phyloP scores from a whole-genome alignment of 2,329 filamentous ascomycete species.

The Kalmusia sp. region DNA sequence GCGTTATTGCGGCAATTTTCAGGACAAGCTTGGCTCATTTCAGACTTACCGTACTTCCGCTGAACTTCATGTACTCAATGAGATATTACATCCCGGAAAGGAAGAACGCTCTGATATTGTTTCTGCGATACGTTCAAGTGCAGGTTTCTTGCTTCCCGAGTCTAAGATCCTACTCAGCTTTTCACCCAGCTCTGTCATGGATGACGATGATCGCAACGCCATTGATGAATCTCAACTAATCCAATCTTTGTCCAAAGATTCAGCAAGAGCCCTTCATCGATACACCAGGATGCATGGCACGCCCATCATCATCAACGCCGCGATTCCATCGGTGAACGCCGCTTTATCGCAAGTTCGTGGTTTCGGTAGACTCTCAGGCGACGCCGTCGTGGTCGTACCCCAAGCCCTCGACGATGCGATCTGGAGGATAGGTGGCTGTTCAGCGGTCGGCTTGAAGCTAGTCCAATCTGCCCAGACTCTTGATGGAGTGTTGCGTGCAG shows the following conservation, averaged over 20 bases:
- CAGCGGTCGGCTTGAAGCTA: slow-evolving; percentile 82
- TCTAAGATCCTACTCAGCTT: slow-evolving; percentile 82
- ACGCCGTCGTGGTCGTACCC: slow-evolving; percentile 80
- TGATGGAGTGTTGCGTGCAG: slow-evolving; percentile 75
- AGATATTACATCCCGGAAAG: slow-evolving; percentile 86
- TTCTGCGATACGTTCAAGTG: slow-evolving; percentile 84
- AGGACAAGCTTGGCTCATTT: slow-evolving; percentile 93
- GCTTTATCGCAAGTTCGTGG: slow-evolving; percentile 83
- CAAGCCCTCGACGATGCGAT: slow-evolving; percentile 89
- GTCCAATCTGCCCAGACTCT: slow-evolving; percentile 77
- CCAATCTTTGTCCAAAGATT: slow-evolving; percentile 75
- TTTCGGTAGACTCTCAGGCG: slow-evolving; percentile 80
- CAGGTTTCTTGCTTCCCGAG: slow-evolving; percentile 81
- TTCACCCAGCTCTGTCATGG: slow-evolving; percentile 79
- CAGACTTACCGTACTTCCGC: slow-evolving; percentile 96
- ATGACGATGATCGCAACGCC: slow-evolving; percentile 77
- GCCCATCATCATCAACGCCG: slow-evolving; percentile 85
- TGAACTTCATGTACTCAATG: slow-evolving; percentile 87
- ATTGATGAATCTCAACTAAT: slow-evolving; percentile 76
- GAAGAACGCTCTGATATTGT: slow-evolving; percentile 93
- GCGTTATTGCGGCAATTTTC: slow-evolving; percentile 93
- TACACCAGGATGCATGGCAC: slow-evolving; percentile 77
- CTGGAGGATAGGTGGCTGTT: slow-evolving; percentile 92
- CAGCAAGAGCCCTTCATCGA: slow-evolving; percentile 71
- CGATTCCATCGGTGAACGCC: slow-evolving; percentile 86